phyloP scores from a whole-genome alignment of 768 basidiomycete species.

The Boletellus emodensis region DNA sequence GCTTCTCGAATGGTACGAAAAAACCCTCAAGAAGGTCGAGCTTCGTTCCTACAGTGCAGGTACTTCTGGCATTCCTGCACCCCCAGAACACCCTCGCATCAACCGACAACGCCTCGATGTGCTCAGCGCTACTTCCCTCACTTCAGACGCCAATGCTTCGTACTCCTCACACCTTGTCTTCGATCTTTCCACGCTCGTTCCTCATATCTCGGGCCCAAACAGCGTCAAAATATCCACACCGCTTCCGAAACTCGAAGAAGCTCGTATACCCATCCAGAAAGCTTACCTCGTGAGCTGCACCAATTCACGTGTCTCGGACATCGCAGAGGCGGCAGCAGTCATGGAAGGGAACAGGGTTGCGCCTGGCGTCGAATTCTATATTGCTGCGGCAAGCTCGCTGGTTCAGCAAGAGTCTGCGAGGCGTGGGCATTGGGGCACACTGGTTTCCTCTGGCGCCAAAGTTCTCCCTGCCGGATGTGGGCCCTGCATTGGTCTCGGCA shows the following conservation, averaged over 20 bases:
- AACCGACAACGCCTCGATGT: constrained; percentile 67
- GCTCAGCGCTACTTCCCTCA: constrained; percentile 49
- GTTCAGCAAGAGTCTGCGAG: constrained; percentile 90
- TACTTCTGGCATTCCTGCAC: constrained; percentile 52
- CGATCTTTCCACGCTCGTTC: constrained; percentile 90
- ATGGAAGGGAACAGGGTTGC: constrained; percentile 78
- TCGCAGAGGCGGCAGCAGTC: constrained; percentile 89
- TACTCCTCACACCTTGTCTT: constrained; percentile 89
- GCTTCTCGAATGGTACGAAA: constrained; percentile 83
- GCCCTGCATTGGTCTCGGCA: constrained; percentile 95
- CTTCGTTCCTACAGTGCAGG: constrained; percentile 64
- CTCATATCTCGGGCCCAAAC: constrained; percentile 96
- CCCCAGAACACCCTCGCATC: constrained; percentile 82
- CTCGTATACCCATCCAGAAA: constrained; percentile 83
- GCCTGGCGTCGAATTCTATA: constrained; percentile 91
- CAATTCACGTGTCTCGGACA: constrained; percentile 93
- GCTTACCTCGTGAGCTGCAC: constrained; percentile 99
- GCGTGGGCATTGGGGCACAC: constrained; percentile 81
- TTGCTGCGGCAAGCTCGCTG: constrained; percentile 89
- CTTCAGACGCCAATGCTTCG: constrained; percentile 71
- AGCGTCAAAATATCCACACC: constrained; percentile 97
- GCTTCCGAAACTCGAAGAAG: constrained; percentile 73
- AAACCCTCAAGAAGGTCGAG: constrained; percentile 66
- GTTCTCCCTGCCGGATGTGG: constrained; percentile 94
- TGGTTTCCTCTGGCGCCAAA: constrained; percentile 87